These are phyloP conservation scores for Setomelanomma holmii DNA, from an alignment of 2,329 filamentous ascomycete genomes.

Conservation along the genomic window DNA sequence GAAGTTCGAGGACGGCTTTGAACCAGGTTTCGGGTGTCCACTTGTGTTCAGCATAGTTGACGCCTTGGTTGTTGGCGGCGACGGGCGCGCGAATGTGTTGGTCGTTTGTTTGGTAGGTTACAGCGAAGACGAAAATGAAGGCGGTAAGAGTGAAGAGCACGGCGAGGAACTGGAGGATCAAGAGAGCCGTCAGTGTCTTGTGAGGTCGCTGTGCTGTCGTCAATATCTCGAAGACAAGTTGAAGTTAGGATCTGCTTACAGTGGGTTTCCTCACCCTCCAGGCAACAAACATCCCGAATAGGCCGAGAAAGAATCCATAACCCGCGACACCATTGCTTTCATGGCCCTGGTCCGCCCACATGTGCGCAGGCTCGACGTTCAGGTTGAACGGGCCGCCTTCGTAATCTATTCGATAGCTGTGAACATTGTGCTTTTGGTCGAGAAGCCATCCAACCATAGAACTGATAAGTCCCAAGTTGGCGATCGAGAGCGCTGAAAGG, in stretches of 20 bases:
- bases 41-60: conserved; percentile 29
- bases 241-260: conserved; percentile 8
- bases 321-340: conserved; percentile 38
- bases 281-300: conserved; percentile 39
- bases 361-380: conserved; percentile 30
- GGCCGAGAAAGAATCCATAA: conserved; percentile 42
- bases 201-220: conserved; percentile 19
- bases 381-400: conserved; percentile 27
- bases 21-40: conserved; percentile 47
- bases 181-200: conserved; percentile 44
- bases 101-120: conserved; percentile 37
- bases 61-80: conserved; percentile 24
- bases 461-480: conserved; percentile 38
- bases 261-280: conserved; percentile 28
- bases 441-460: conserved; percentile 45
- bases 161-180: conserved; percentile 40
- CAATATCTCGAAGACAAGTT: neutral
- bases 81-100: conserved; percentile 31
- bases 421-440: conserved; percentile 36
- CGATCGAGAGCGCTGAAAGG: conserved; percentile 39
- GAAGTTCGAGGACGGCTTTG: conserved; percentile 39
- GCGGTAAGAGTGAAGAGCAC: conserved; percentile 39
- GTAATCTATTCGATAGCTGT: conserved; percentile 31
- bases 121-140: conserved; percentile 39
- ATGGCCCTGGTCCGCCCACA: conserved; percentile 42